These are phyloP conservation scores for Penicillium taxi DNA, from an alignment of 495 filamentous ascomycete genomes.

Conservation along the genomic window DNA sequence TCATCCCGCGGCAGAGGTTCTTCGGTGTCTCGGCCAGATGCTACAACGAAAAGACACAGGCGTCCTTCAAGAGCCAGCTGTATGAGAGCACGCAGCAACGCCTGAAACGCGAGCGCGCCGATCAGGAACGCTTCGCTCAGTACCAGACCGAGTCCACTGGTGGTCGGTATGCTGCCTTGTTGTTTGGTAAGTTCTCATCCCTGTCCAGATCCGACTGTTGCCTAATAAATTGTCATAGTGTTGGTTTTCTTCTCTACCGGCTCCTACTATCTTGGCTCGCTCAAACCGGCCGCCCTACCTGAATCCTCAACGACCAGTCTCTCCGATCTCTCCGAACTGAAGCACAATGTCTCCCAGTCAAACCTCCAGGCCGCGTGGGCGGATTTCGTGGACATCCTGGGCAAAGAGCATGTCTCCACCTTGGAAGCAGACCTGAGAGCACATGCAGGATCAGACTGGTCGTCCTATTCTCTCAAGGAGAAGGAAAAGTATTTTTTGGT, in stretches of 20 bases:
- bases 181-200: slow-evolving; percentile 48
- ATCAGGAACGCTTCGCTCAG: slow-evolving; percentile 57
- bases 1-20: slow-evolving; percentile 13
- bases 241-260: slow-evolving; percentile 52
- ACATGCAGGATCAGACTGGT: slow-evolving; percentile 86
- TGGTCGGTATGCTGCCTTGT: slow-evolving; percentile 51
- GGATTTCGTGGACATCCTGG: slow-evolving; percentile 79
- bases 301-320: slow-evolving; percentile 69
- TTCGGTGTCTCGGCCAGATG: slow-evolving; percentile 18
- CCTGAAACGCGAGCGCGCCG: slow-evolving; percentile 62
- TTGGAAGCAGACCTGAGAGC: slow-evolving; percentile 52
- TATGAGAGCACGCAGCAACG: slow-evolving; percentile 75
- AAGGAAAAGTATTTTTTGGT: slow-evolving; percentile 40
- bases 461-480: slow-evolving; percentile 57
- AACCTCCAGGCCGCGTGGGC: slow-evolving; percentile 92
- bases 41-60: slow-evolving; percentile 23
- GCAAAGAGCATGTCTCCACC: slow-evolving; percentile 78
- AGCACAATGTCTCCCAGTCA: slow-evolving; percentile 60
- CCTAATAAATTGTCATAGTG: slow-evolving; percentile 22
- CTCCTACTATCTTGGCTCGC: slow-evolving; percentile 65
- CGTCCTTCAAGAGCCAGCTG: slow-evolving; percentile 75
- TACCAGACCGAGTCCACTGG: slow-evolving; percentile 45
- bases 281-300: slow-evolving; percentile 50
- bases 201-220: neutral
- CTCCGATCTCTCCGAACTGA: slow-evolving; percentile 46